These are phyloP conservation scores for Trebouxia gelatinosa DNA, from an alignment of 163 green algal genomes.

Conservation along the genomic window DNA sequence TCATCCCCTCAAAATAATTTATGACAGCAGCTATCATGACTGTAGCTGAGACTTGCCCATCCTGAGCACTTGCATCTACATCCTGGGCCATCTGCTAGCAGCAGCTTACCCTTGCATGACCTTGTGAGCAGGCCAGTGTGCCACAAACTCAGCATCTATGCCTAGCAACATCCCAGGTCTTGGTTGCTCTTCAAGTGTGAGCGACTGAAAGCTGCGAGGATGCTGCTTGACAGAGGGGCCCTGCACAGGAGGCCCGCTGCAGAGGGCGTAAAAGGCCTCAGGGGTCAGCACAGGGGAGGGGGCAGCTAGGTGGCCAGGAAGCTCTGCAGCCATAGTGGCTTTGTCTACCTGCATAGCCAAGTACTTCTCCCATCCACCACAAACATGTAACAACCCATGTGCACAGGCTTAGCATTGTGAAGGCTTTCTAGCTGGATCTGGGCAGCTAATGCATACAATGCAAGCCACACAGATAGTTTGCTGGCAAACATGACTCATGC, in stretches of 20 bases:
- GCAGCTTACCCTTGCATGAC: slow-evolving; percentile 37
- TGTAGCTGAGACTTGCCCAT: no score
- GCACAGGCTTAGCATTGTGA: not conserved
- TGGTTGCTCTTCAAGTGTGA: slow-evolving; percentile 60
- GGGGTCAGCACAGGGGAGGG: slow-evolving; percentile 49
- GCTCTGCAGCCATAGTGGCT: slow-evolving; percentile 7
- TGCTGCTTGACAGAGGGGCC: slow-evolving; percentile 3
- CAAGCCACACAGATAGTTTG: not conserved
- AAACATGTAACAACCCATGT: not conserved
- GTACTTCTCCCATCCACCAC: no score
- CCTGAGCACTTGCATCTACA: no score
- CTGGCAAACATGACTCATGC: not conserved
- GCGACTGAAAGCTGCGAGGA: slow-evolving; percentile 56
- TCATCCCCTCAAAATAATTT: no score
- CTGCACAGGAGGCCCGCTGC: slow-evolving; percentile 62
- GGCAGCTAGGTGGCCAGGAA: not conserved
- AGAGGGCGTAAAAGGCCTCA: slow-evolving; percentile 64
- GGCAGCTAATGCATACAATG: not conserved
- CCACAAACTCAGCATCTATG: slow-evolving; percentile 95
- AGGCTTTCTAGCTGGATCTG: not conserved
- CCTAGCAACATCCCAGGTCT: slow-evolving; percentile 68
- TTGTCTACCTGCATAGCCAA: slow-evolving; percentile 34
- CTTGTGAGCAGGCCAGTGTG: slow-evolving; percentile 68
- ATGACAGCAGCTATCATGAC: no score
- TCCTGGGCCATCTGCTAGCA: no score